These are phyloP conservation scores for Cercophora newfieldiana DNA, from an alignment of 495 filamentous ascomycete species.

Conservation along the genomic window DNA sequence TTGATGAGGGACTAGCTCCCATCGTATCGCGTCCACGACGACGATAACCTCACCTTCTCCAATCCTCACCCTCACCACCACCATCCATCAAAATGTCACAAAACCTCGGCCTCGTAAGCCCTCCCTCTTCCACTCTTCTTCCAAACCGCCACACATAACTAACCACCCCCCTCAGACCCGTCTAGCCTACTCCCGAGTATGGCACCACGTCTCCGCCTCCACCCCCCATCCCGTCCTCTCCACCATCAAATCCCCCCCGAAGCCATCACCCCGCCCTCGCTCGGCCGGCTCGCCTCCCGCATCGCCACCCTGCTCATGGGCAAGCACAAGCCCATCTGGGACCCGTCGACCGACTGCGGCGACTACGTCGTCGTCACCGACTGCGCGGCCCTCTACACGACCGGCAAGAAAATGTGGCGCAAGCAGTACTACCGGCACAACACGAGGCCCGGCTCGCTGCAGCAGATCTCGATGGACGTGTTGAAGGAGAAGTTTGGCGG, in stretches of 20 bases:
- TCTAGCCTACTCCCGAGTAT: slow-evolving; percentile 91
- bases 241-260: slow-evolving; percentile 51
- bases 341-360: slow-evolving; percentile 94
- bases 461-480: slow-evolving; percentile 88
- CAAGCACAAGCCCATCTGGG: slow-evolving; percentile 98
- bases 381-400: slow-evolving; percentile 82
- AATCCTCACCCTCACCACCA: slow-evolving; percentile 21
- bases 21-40: neutral
- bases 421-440: slow-evolving; percentile 95
- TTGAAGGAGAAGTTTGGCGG: slow-evolving; percentile 94
- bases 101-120: slow-evolving; percentile 63
- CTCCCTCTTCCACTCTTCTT: neutral
- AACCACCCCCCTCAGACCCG: slow-evolving; percentile 66
- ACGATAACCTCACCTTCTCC: slow-evolving; percentile 16
- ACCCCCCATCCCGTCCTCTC: slow-evolving; percentile 55
- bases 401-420: slow-evolving; percentile 87
- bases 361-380: slow-evolving; percentile 96
- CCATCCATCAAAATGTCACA: slow-evolving; percentile 59
- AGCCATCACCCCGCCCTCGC: slow-evolving; percentile 62
- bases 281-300: slow-evolving; percentile 86
- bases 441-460: slow-evolving; percentile 82
- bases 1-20: slow-evolving; percentile 27
- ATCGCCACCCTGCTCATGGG: slow-evolving; percentile 95
- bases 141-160: too few relatives aligned
- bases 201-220: slow-evolving; percentile 81